A percentile compares a stretch with the other conserved stretches of the same genome.
These are phyloP conservation scores for Thraustotheca clavata DNA, from an alignment of 352 stramenopile species.

Conservation along the genomic window DNA sequence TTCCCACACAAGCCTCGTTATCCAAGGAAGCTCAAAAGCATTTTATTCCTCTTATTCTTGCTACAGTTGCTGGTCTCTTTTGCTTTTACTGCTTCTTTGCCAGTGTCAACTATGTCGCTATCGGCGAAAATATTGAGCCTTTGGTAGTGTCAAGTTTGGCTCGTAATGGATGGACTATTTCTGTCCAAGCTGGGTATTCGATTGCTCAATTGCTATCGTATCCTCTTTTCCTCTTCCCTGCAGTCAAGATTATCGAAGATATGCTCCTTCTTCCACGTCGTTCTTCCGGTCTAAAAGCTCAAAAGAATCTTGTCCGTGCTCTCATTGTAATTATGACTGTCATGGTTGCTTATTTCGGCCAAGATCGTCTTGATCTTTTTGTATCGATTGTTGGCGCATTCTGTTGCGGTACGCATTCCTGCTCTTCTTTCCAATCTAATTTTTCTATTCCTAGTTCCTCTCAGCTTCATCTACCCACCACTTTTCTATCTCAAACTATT, in stretches of 20 bases:
- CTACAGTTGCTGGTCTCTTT: slow-evolving; percentile 57
- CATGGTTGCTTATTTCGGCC: slow-evolving; percentile 52
- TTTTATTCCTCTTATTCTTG: slow-evolving; percentile 43
- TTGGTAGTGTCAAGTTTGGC: slow-evolving; percentile 46
- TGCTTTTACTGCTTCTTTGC: slow-evolving; percentile 81
- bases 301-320: slow-evolving; percentile 61
- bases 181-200: slow-evolving; percentile 56
- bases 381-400: slow-evolving; percentile 63
- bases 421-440: background rate
- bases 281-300: slow-evolving; percentile 48
- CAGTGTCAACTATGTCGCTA: slow-evolving; percentile 64
- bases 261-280: slow-evolving; percentile 39
- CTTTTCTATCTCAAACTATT: slow-evolving; percentile 44
- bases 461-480: slow-evolving; percentile 65
- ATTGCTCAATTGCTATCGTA: slow-evolving; percentile 61
- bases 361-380: slow-evolving; percentile 60
- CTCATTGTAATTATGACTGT: slow-evolving; percentile 50
- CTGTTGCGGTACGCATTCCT: slow-evolving; percentile 32
- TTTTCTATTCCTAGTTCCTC: slow-evolving; percentile 27
- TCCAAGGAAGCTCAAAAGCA: slow-evolving; percentile 45
- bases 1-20: slow-evolving; percentile 64
- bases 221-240: slow-evolving; percentile 60
- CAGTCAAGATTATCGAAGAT: slow-evolving; percentile 61
- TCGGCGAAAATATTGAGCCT: slow-evolving; percentile 54
- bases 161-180: slow-evolving; percentile 44